Conservation (phyloP, 2,329 filamentous ascomycete genomes). For the Microascus cirrosus region DNA sequence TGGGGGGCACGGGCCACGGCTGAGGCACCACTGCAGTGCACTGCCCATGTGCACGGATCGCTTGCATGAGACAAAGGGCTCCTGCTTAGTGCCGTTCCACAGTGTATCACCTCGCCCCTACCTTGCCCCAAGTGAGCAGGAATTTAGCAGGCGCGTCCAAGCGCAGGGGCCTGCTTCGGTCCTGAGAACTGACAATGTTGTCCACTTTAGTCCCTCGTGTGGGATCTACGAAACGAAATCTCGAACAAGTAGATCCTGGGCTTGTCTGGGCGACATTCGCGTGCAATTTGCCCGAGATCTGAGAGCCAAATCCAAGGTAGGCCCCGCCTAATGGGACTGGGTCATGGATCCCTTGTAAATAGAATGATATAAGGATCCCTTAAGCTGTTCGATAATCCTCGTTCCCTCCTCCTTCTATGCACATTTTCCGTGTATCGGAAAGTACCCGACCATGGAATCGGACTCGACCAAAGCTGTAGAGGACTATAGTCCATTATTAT, state of each 20-base stretch:
- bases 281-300: not conserved
- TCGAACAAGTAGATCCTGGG: not conserved
- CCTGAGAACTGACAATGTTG: not conserved
- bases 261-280: not conserved
- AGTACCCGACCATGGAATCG: not conserved
- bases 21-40: not conserved
- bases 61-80: not conserved
- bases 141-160: not conserved
- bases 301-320: no score
- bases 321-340: not conserved
- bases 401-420: not conserved
- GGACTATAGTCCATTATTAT: constrained; percentile 1
- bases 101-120: not conserved
- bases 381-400: not conserved
- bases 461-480: not conserved
- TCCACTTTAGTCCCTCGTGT: not conserved
- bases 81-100: not conserved
- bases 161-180: not conserved
- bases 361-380: not conserved
- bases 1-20: not conserved
- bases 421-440: not conserved
- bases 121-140: not conserved
- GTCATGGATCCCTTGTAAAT: not conserved
- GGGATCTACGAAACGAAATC: not conserved
- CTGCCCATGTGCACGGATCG: not conserved